A percentile compares a stretch with the other conserved stretches of the same genome.
Evolutionary conservation across 768 basidiomycete genomes (phyloP).

Genomic region (Leucosporidium yakuticum): DNA sequence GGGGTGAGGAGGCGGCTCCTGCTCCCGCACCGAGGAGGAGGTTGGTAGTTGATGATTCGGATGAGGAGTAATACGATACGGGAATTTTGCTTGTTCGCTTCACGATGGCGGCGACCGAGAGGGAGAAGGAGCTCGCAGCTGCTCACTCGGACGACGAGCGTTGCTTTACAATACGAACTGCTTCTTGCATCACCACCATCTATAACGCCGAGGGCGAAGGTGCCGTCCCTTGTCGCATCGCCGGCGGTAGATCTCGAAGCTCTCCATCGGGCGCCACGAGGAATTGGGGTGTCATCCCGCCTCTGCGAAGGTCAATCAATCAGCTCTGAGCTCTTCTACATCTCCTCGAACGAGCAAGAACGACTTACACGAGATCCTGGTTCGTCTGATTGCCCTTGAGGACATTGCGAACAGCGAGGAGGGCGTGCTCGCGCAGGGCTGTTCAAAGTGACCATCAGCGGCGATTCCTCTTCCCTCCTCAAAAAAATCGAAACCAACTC

Average conservation of each 20-base stretch:
- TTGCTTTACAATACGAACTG: too few relatives aligned
- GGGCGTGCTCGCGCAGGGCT: slow-evolving; percentile 89
- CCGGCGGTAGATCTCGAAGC: slow-evolving; percentile 24
- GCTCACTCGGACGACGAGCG: too few relatives aligned
- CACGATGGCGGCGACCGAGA: background rate
- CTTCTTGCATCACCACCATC: too few relatives aligned
- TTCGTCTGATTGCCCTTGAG: slow-evolving; percentile 71
- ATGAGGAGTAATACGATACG: slow-evolving; percentile 10
- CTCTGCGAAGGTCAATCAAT: background rate
- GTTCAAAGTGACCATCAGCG: background rate
- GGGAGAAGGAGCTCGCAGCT: too few relatives aligned
- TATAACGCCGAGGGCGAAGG: background rate
- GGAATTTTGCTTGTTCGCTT: background rate
- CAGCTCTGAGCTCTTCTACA: background rate
- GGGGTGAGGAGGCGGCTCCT: slow-evolving; percentile 3
- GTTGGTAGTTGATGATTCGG: slow-evolving; percentile 19
- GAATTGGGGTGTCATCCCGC: slow-evolving; percentile 23
- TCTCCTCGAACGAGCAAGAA: background rate
- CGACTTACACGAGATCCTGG: slow-evolving; percentile 64
- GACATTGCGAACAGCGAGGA: slow-evolving; percentile 73
- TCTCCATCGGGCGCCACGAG: slow-evolving; percentile 15
- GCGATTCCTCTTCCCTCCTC: background rate
- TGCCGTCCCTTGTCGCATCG: slow-evolving; percentile 8
- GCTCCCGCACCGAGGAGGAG: slow-evolving; percentile 5
- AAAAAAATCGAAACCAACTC: background rate